Evolutionary conservation across 306 rosid genomes (phyloP).

Genomic region (Gastrolobium villosum): DNA sequence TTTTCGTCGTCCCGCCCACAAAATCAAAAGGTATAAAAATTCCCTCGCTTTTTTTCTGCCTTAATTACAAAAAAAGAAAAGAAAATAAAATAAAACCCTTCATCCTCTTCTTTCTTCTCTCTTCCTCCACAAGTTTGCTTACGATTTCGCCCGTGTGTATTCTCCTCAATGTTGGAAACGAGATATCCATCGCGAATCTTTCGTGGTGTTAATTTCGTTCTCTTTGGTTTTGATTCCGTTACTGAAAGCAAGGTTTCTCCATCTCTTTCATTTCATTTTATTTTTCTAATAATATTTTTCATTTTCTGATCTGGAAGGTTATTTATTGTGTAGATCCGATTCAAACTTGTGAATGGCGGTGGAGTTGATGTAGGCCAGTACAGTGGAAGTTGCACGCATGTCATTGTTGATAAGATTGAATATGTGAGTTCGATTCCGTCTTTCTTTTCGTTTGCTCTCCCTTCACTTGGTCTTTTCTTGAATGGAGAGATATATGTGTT

Average conservation of each 20-base stretch:
- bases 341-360: constrained; percentile 77
- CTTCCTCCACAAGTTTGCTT: constrained; percentile 51
- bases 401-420: constrained; percentile 70
- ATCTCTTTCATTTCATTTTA: neutral
- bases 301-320: neutral
- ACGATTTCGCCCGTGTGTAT: neutral
- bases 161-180: constrained; percentile 52
- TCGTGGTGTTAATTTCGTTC: constrained; percentile 71
- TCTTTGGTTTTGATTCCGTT: constrained; percentile 66
- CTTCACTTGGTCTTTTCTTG: neutral
- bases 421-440: constrained; percentile 55
- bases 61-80: neutral
- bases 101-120: neutral
- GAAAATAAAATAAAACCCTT: constrained; percentile 7
- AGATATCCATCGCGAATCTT: constrained; percentile 56
- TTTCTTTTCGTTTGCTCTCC: neutral
- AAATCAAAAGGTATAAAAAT: constrained; percentile 35
- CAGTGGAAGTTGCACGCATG: constrained; percentile 74
- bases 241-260: constrained; percentile 65
- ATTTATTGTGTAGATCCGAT: constrained; percentile 61
- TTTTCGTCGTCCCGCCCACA: constrained; percentile 45
- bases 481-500: neutral
- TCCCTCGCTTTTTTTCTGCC: constrained; percentile 46
- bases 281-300: neutral
- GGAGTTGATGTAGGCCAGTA: constrained; percentile 78